Evolutionary conservation across 306 rosid species (phyloP), one percentile per base, ranked within the genome.

Genomic region (Delonix regia): DNA sequence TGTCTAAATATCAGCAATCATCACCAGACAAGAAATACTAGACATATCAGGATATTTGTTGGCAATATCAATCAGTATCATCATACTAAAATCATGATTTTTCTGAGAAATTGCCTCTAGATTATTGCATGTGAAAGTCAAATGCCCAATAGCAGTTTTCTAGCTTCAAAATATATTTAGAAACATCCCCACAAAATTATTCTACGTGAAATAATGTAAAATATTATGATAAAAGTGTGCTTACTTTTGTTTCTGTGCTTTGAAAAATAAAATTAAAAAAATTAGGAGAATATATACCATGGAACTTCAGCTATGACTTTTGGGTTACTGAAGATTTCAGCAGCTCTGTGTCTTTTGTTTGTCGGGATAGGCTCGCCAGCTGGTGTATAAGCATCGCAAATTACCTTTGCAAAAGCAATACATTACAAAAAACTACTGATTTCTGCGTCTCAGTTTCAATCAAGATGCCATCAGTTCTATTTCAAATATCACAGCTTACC

Each of bases 331-430:
- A 96, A 91, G 79, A 96, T 80, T 87, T 93, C 90, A 34, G 97
- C 97, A 69, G 99, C 99, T 85, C 71, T 85, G 83, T 87, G 85
- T 5, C 99, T 88, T 86, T 96, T 96, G 89, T 96, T 96, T 53
- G 99, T 96, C 42, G 99, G 97, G 83, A 96, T 93, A 65, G 99
- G 99, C 86, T 84, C 96, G 6, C 99, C 99, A 16, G 76, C 82
- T 45, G 99, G 96, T 14, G 99, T 96, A 87, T 93, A 96, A 25
- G 97, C 0, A 81, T 93, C 98, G 16, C 99, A 96, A 77, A 96
- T 88, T 33, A 93, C 99, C 99, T 96, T 78, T 7, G 39, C 52
- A 81, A 75, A 85, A 14, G 51, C 78, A 85, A 76, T 44, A n/a
- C n/a, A 76, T 44, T 55, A 49, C 27, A 63, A 22, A 36, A 70